Percentiles rank a stretch among this genome's conserved stretches.
Conservation (phyloP, 495 filamentous ascomycete species). For the Evernia prunastri region DNA sequence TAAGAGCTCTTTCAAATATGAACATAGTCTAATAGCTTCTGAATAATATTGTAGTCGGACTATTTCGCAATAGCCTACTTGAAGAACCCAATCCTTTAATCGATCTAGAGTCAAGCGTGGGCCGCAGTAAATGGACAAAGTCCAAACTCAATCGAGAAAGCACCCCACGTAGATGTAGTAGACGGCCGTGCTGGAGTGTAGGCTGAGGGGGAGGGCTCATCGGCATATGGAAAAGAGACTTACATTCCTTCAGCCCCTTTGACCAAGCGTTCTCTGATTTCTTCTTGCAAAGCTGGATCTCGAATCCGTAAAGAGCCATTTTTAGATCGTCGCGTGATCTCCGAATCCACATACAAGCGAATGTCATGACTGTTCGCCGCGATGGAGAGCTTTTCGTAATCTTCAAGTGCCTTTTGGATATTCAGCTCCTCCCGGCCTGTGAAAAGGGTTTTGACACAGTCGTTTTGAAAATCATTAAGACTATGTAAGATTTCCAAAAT, state of each 20-base stretch:
- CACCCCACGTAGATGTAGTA: not conserved
- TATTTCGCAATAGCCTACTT: too few relatives aligned
- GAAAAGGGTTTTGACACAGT: constrained; percentile 1
- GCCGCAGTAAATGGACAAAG: too few relatives aligned
- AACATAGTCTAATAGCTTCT: too few relatives aligned
- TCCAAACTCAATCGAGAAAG: not conserved
- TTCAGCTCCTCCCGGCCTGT: not conserved
- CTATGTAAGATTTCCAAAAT: constrained; percentile 1
- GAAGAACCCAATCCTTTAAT: too few relatives aligned
- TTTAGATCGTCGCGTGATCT: not conserved
- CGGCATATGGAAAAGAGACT: not conserved
- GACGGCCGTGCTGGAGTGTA: not conserved
- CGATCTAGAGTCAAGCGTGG: too few relatives aligned
- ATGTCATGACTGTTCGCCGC: not conserved
- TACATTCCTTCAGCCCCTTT: not conserved
- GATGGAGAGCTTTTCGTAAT: constrained; percentile 1
- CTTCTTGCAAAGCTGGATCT: not conserved
- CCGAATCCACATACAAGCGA: not conserved
- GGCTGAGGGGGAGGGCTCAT: not conserved
- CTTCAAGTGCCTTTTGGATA: not conserved
- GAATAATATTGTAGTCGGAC: too few relatives aligned
- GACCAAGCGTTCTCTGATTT: not conserved
- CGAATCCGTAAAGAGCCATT: not conserved
- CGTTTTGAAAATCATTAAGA: constrained; percentile 3
- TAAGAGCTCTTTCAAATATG: too few relatives aligned